Evolutionary conservation across 768 basidiomycete genomes (phyloP).

Genomic region (Tulasnella sp.): DNA sequence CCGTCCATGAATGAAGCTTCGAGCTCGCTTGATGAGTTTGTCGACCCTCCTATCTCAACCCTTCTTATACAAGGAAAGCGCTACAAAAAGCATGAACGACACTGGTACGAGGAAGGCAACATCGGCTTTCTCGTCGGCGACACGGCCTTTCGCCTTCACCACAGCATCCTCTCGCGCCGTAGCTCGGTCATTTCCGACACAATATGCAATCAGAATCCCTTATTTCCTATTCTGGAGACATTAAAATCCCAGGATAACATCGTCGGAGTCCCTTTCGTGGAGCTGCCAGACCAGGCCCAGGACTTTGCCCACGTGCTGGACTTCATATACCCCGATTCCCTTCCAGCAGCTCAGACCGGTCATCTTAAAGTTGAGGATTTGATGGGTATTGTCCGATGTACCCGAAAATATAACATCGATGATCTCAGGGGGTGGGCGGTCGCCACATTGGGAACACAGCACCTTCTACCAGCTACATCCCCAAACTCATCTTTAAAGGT

Average conservation of each 20-base stretch:
- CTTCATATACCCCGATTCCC: neutral
- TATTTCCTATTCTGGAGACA: neutral
- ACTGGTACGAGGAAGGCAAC: conserved; percentile 19
- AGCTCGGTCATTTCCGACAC: neutral
- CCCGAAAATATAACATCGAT: neutral
- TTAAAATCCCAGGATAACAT: neutral
- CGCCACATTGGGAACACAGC: neutral
- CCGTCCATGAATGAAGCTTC: neutral
- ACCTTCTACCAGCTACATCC: neutral
- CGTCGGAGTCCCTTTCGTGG: neutral
- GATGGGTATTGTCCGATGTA: neutral
- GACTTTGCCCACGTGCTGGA: conserved; percentile 4
- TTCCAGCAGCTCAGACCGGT: neutral
- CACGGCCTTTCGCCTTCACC: neutral
- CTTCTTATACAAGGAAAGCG: neutral
- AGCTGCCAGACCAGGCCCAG: neutral
- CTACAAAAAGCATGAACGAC: neutral
- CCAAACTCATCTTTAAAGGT: neutral
- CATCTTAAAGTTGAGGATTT: neutral
- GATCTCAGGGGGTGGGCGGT: conserved; percentile 3
- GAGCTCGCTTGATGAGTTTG: neutral
- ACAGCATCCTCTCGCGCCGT: neutral
- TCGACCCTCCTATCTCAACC: neutral
- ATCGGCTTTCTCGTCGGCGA: neutral
- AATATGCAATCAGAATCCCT: neutral